phyloP scores from a whole-genome alignment of 768 basidiomycete species.

The Harrya chromipes region DNA sequence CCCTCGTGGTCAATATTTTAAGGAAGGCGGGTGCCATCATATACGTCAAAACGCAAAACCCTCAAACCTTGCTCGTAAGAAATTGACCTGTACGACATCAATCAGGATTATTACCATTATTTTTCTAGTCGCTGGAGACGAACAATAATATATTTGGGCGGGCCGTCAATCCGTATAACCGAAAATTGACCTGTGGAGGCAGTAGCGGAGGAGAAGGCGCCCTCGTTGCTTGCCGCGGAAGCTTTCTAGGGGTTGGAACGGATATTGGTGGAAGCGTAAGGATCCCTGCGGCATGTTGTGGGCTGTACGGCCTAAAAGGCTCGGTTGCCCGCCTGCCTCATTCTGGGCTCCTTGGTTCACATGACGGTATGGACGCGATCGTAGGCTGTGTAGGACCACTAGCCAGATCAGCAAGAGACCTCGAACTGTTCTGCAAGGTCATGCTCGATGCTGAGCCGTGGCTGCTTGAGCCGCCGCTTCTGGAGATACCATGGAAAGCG shows the following conservation, averaged over 20 bases:
- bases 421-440: constrained; percentile 45
- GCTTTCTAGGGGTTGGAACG: constrained; percentile 41
- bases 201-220: constrained; percentile 50
- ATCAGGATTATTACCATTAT: constrained; percentile 9
- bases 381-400: constrained; percentile 49
- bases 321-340: constrained; percentile 52
- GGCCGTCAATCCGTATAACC: constrained; percentile 66
- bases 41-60: constrained; percentile 47
- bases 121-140: constrained; percentile 46
- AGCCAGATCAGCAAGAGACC: constrained; percentile 46
- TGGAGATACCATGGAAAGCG: constrained; percentile 49
- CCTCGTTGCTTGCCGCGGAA: constrained; percentile 42
- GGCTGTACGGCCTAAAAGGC: constrained; percentile 43
- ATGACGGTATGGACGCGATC: constrained; percentile 53
- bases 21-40: constrained; percentile 44
- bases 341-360: constrained; percentile 46
- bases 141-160: constrained; percentile 56
- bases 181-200: constrained; percentile 40
- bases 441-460: constrained; percentile 48
- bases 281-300: constrained; percentile 40
- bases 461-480: constrained; percentile 43
- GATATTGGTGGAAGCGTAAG: constrained; percentile 50
- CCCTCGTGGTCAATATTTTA: constrained; percentile 43
- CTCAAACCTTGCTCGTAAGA: constrained; percentile 47
- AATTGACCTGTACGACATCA: background rate